These are phyloP conservation scores for Rhododendron simsii DNA, from an alignment of 148 eudicot genomes.

Conservation along the genomic window DNA sequence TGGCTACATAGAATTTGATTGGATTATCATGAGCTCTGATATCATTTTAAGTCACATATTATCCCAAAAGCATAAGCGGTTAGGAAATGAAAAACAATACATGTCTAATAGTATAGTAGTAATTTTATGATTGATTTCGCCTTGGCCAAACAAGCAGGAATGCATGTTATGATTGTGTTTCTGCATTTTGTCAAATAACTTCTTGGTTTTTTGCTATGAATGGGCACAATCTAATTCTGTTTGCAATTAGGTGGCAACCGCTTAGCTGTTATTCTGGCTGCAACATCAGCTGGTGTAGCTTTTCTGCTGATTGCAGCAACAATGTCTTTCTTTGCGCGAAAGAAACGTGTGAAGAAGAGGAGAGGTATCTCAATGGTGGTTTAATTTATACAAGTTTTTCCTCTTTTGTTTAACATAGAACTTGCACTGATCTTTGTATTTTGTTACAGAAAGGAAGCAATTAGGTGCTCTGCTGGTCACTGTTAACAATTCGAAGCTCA, in stretches of 20 bases:
- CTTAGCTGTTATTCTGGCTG: constrained; percentile 25
- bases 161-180: not conserved
- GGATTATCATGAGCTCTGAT: not conserved
- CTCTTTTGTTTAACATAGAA: not conserved
- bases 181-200: not conserved
- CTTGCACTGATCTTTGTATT: not conserved
- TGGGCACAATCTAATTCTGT: not conserved
- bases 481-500: constrained; percentile 34
- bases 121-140: not conserved
- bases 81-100: too few relatives aligned
- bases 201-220: not conserved
- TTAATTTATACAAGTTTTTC: not conserved
- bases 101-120: too few relatives aligned
- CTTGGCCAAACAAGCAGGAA: not conserved
- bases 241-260: constrained; percentile 16
- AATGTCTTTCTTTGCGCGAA: constrained; percentile 23
- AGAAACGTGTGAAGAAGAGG: constrained; percentile 7
- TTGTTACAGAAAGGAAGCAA: constrained; percentile 41
- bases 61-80: too few relatives aligned
- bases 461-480: constrained; percentile 23
- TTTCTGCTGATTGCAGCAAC: constrained; percentile 20
- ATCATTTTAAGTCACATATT: not conserved
- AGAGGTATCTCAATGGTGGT: constrained; percentile 21
- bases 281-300: constrained; percentile 22
- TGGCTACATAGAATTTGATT: not conserved